Base-by-base conservation (phyloP, 768 basidiomycete genomes). In the Hydnomerulius pinastri region DNA sequence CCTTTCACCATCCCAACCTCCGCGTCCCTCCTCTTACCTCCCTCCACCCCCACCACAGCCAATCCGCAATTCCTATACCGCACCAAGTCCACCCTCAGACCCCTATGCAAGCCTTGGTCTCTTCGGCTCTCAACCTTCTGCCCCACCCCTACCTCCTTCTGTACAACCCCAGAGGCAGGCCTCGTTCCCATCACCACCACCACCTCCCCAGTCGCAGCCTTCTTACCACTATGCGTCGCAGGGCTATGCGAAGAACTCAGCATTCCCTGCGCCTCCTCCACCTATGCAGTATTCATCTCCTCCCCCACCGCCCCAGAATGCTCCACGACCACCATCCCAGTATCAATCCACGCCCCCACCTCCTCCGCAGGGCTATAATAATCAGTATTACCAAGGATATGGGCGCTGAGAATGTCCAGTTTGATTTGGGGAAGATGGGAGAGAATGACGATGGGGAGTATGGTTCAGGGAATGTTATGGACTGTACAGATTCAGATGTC, bases 101-200 rank as follows among this genome's bases (percentile, higher is more conserved):
- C 74, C 75, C 13, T 76, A 77, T 47, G 69, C 69, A 8, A 53
- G 15, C 35, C 58, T 73, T 10, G 61, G 64, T 15, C 25, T 67
- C 18, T 62, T 72, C 25, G 59, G 65, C 30, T 56, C 42, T 3
- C 54, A 45, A 44, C 25, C 53, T 18, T 41, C 59, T 25, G 43
- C 64, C 17, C 58, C 55, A 15, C 62, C 60, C 5, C 59, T 46
- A 10, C 66, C 56, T 30, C 58, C 60, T 18, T 54, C 57, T 10
- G 43, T 39, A 8, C 53, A 58, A 27, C 54, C 51, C n/a, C 56
- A 48, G 44, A 66, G 67, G 58, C 67, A 71, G 41, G 37, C 61
- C 1, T 51, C 63, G 15, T 62, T 63, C 45, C 54, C 41, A 1
- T 50, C 47, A 0, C 63, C 61, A 1, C 52, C 60, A 0, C 64